phyloP scores from a whole-genome alignment of 805 yeast genomes.

The Lachancea mirantina region DNA sequence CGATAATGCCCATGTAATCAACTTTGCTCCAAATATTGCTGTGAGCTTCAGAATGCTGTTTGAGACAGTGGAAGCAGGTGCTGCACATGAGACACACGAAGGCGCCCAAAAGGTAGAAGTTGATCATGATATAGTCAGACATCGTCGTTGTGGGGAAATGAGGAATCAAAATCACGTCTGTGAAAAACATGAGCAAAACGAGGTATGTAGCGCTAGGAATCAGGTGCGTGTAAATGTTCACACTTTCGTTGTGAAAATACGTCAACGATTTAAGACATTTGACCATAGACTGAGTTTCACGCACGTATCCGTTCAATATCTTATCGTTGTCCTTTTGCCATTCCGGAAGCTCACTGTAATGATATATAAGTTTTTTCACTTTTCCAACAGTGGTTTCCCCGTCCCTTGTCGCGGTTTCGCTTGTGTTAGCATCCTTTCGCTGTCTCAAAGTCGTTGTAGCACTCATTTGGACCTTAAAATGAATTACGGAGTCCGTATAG shows the following conservation, averaged over 20 bases:
- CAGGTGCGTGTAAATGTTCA: slow-evolving; percentile 64
- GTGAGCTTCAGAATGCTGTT: slow-evolving; percentile 55
- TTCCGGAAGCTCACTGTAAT: slow-evolving; percentile 51
- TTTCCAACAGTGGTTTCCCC: not conserved
- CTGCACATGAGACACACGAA: slow-evolving; percentile 54
- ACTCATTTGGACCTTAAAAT: no score
- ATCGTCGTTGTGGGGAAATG: slow-evolving; percentile 32
- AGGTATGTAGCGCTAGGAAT: slow-evolving; percentile 34
- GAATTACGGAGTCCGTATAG: no score
- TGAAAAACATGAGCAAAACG: slow-evolving; percentile 20
- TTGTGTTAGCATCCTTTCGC: no score
- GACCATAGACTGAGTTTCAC: slow-evolving; percentile 42
- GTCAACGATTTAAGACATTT: slow-evolving; percentile 43
- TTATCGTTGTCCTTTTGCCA: slow-evolving; percentile 75
- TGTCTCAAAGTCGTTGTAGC: no score
- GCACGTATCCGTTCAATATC: slow-evolving; percentile 58
- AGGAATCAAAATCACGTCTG: slow-evolving; percentile 27
- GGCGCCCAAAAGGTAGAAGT: slow-evolving; percentile 51
- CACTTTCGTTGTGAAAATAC: slow-evolving; percentile 62
- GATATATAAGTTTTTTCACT: slow-evolving; percentile 3
- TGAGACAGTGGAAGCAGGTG: slow-evolving; percentile 59
- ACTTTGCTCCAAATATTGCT: slow-evolving; percentile 56
- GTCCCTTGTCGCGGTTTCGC: not conserved
- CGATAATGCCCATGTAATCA: slow-evolving; percentile 70
- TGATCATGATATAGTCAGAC: slow-evolving; percentile 44